Evolutionary conservation across 495 filamentous ascomycete genomes (phyloP), one percentile per base, ranked within the genome.

Genomic region (Saxophila tyrrhenica): DNA sequence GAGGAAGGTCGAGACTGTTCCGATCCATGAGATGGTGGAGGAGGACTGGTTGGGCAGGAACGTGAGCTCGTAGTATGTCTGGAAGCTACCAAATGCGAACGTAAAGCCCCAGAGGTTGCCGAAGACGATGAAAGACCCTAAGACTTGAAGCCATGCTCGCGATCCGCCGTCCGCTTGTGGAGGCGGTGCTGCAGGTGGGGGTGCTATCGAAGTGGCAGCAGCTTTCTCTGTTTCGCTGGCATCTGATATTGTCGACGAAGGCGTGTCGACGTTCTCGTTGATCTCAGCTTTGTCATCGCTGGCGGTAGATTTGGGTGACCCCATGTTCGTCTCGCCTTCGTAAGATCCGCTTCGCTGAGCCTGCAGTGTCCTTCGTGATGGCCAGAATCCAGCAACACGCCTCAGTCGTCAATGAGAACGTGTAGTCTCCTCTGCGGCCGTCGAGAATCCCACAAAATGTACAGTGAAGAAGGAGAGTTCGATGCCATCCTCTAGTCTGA

Each of bases 41-140:
- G 77, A 70, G 0, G 69, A 35, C 32, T 60, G 24, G 3, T 20
- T 7, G 9, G 42, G 41, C 10, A 62, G 48, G 16, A 68, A 59
- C 10, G 69, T 54, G 9, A 78, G 61, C 2, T 64, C 67, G 3
- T 91, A 94, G 70, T 91, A 85, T 0, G 81, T 73, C 57, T 94
- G 89, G 65, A 90, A 94, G 1, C 23, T 72, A 69, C 87, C 86
- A 58, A 87, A 91, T 23, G 81, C 82, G 63, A 81, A 80, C 65
- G 85, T 80, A 60, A 83, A 83, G 21, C 86, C 86, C 84, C 84
- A 90, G 21, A 62, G 51, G 50, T 62, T 62, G 22, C 15, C 21
- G 46, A 62, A 62, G 39, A 57, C 52, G 7, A 62, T 41, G 42
- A 59, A 62, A 1, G 56, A 59, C 46, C 60, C 60, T 1, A 59